Evolutionary conservation across 768 basidiomycete species (phyloP), one percentile per base, ranked within the genome.

Genomic region (Agrocybe pediades): DNA sequence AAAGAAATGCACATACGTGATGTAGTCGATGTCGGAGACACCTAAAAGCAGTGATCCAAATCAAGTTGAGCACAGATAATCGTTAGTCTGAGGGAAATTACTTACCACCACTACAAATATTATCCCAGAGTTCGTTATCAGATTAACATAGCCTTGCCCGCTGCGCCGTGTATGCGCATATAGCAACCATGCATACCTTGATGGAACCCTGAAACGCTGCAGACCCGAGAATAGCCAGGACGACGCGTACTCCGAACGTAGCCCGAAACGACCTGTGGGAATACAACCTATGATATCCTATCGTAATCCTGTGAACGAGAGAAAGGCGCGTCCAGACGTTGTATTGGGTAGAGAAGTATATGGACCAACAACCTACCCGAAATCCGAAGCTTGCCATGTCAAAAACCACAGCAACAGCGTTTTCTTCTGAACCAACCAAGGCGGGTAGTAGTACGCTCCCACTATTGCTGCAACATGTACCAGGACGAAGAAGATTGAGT

Each of bases 131-230:
- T n/a, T n/a, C n/a, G n/a, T 23, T 26, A 41, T 56, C 55, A 58
- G 33, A 49, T 36, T 36, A 36, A n/a, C 33, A 36, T 36, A 15
- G 11, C 33, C 11, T 36, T 36, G 11, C 5, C n/a, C 6, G 27
- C 20, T 19, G 9, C 13, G 17, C 17, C 39, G 16, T 20, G 6
- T 24, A 30, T 7, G 40, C 9, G 27, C n/a, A 54, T 46, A 26
- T 41, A 21, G 20, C 25, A 16, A 20, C n/a, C n/a, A n/a, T 9
- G 60, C 71, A 21, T 39, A 86, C 86, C 76, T 89, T 88, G 63
- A 90, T 88, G 40, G 86, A 88, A 2, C 90, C 90, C 63, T 92
- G 90, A 59, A 90, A 88, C 0, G 84, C 90, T 44, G 85, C 80
- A 3, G 85, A 82, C 0, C 90, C 90, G 65, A 91, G 70, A 24